Evolutionary conservation across 2,329 filamentous ascomycete species (phyloP).

Genomic region (Metarhizium sp.): DNA sequence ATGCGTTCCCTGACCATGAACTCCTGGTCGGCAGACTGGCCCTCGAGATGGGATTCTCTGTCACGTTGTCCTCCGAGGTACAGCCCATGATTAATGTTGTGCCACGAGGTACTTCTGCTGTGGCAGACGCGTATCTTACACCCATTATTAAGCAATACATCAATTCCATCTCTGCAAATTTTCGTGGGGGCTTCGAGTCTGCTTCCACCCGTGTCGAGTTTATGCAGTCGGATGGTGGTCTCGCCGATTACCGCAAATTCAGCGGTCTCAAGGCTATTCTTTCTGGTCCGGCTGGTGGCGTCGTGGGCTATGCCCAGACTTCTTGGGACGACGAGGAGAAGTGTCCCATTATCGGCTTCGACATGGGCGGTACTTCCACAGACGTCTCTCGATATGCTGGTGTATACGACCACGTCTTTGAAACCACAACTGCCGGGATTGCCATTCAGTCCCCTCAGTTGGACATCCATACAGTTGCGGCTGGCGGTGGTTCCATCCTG

Average conservation of each 20-base stretch:
- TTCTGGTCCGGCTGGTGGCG: slow-evolving; percentile 66
- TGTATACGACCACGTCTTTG: slow-evolving; percentile 43
- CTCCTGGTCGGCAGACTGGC: slow-evolving; percentile 24
- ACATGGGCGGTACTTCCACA: slow-evolving; percentile 61
- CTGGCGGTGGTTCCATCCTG: slow-evolving; percentile 61
- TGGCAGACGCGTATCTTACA: slow-evolving; percentile 32
- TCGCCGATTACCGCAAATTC: slow-evolving; percentile 49
- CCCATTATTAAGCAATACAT: slow-evolving; percentile 26
- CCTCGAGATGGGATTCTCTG: slow-evolving; percentile 29
- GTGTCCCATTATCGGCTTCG: slow-evolving; percentile 66
- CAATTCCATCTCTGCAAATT: slow-evolving; percentile 24
- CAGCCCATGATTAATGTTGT: slow-evolving; percentile 34
- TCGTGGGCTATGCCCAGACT: slow-evolving; percentile 65
- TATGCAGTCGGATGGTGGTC: slow-evolving; percentile 53
- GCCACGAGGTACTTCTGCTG: slow-evolving; percentile 30
- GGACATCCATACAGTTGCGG: slow-evolving; percentile 73
- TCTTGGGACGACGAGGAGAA: slow-evolving; percentile 59
- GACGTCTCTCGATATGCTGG: slow-evolving; percentile 60
- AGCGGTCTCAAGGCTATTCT: slow-evolving; percentile 61
- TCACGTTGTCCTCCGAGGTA: slow-evolving; percentile 25
- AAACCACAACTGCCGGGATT: slow-evolving; percentile 68
- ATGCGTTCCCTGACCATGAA: slow-evolving; percentile 49
- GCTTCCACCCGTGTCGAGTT: slow-evolving; percentile 53
- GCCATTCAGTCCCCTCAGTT: slow-evolving; percentile 71
- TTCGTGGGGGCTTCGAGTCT: slow-evolving; percentile 23